phyloP scores from a whole-genome alignment of 192 early-diverging fungal genomes.

The Backusella macrospora region DNA sequence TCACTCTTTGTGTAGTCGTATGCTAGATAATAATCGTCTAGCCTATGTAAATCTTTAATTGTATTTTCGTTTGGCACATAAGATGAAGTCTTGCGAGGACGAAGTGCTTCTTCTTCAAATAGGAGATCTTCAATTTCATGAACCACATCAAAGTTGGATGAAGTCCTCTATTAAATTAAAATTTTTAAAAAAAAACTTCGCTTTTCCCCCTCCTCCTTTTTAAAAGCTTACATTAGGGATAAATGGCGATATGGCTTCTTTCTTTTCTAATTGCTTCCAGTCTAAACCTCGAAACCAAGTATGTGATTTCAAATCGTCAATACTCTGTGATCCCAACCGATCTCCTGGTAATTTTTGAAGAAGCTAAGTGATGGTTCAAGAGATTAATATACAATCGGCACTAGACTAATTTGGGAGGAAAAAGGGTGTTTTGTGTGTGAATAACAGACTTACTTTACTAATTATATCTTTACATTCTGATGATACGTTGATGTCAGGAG shows the following conservation, averaged over 20 bases:
- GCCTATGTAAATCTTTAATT: conserved; percentile 60
- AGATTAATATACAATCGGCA: background rate
- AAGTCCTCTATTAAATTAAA: conserved; percentile 58
- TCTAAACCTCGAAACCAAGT: conserved; percentile 28
- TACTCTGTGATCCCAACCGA: conserved; percentile 12
- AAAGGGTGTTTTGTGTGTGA: background rate
- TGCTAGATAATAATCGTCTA: conserved; percentile 73
- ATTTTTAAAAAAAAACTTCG: background rate
- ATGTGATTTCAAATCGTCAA: conserved; percentile 16
- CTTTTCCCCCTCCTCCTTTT: background rate
- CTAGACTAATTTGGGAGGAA: conserved; percentile 34
- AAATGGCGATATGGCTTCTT: conserved; percentile 22
- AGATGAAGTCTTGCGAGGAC: conserved; percentile 65
- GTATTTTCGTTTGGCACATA: conserved; percentile 19
- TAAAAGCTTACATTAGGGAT: conserved; percentile 26
- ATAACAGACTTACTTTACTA: conserved; percentile 41
- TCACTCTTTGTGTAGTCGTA: conserved; percentile 67
- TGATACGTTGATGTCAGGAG: conserved; percentile 46
- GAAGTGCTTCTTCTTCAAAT: conserved; percentile 91
- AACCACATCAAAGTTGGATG: conserved; percentile 94
- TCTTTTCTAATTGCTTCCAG: conserved; percentile 22
- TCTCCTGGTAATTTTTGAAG: background rate
- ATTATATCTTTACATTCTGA: conserved; percentile 56
- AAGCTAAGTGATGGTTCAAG: background rate
- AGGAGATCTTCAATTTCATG: conserved; percentile 95